Conservation (phyloP, 202 grass and related monocot species). For the Elaeis oleifera region DNA sequence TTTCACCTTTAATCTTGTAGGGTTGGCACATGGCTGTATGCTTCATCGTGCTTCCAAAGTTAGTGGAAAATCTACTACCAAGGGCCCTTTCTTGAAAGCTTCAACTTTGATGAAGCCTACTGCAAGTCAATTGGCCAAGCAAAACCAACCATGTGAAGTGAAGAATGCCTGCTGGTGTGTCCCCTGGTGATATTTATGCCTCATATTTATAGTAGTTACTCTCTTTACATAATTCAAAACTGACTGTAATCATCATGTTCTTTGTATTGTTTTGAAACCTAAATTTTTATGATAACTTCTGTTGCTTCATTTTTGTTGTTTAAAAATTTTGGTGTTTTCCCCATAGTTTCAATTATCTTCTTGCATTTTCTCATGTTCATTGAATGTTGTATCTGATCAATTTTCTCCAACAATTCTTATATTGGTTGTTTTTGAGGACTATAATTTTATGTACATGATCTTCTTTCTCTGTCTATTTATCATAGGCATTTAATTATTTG, state of each 20-base stretch:
- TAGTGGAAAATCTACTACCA: conserved; percentile 25
- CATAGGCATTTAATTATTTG: neutral
- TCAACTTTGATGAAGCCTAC: conserved; percentile 95
- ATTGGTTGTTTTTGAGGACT: neutral
- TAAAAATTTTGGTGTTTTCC: too few relatives aligned
- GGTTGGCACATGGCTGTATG: conserved; percentile 1
- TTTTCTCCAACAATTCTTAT: too few relatives aligned
- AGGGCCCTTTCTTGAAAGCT: conserved; percentile 32
- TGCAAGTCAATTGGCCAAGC: conserved; percentile 73
- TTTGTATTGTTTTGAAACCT: too few relatives aligned
- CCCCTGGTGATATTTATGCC: conserved; percentile 10
- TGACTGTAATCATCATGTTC: too few relatives aligned
- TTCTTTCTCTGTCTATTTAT: conserved; percentile 1
- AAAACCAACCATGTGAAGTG: conserved; percentile 33
- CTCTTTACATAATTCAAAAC: too few relatives aligned
- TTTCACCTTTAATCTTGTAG: conserved; percentile 1
- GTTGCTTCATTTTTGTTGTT: too few relatives aligned
- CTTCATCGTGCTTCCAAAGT: conserved; percentile 24
- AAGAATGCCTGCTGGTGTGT: conserved; percentile 40
- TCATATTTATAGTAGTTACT: too few relatives aligned
- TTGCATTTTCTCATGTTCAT: too few relatives aligned
- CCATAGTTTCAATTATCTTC: too few relatives aligned
- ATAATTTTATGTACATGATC: neutral
- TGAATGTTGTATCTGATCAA: too few relatives aligned
- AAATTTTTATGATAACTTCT: too few relatives aligned